Conservation (phyloP, 2,329 filamentous ascomycete genomes). For the Paecilomyces niveus region DNA sequence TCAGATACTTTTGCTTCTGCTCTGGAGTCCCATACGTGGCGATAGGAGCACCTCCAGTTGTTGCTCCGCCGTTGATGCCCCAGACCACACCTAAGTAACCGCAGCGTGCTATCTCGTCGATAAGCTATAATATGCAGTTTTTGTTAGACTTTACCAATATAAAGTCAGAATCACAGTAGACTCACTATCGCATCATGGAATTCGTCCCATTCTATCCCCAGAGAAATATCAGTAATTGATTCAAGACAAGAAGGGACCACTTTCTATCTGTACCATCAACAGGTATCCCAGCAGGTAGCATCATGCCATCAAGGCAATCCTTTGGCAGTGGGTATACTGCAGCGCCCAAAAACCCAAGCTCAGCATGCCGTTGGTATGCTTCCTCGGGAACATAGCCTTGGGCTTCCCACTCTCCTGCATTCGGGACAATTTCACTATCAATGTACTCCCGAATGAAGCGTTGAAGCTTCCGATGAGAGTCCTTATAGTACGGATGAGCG, state of each 20-base stretch:
- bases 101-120: constrained; percentile 46
- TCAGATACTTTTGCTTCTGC: constrained; percentile 54
- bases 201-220: too few relatives aligned
- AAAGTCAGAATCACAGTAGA: too few relatives aligned
- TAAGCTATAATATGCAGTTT: too few relatives aligned
- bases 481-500: constrained; percentile 53
- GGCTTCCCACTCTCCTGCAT: constrained; percentile 58
- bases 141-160: too few relatives aligned
- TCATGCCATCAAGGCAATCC: too few relatives aligned
- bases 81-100: constrained; percentile 38
- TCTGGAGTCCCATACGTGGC: constrained; percentile 54
- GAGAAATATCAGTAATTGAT: too few relatives aligned
- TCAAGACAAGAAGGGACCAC: too few relatives aligned
- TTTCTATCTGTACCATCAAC: too few relatives aligned
- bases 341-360: constrained; percentile 43
- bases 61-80: constrained; percentile 52
- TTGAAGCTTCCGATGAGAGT: constrained; percentile 53
- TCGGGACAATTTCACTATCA: constrained; percentile 51
- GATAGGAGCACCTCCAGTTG: constrained; percentile 58
- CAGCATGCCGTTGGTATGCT: constrained; percentile 31
- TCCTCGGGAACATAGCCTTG: constrained; percentile 45
- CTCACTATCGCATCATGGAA: too few relatives aligned
- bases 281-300: too few relatives aligned
- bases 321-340: constrained; percentile 11
- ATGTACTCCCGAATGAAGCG: constrained; percentile 52